A percentile compares a stretch with the other conserved stretches of the same genome.
Evolutionary conservation across 2,329 filamentous ascomycete species (phyloP).

Genomic region (Phialemoniopsis sp.): DNA sequence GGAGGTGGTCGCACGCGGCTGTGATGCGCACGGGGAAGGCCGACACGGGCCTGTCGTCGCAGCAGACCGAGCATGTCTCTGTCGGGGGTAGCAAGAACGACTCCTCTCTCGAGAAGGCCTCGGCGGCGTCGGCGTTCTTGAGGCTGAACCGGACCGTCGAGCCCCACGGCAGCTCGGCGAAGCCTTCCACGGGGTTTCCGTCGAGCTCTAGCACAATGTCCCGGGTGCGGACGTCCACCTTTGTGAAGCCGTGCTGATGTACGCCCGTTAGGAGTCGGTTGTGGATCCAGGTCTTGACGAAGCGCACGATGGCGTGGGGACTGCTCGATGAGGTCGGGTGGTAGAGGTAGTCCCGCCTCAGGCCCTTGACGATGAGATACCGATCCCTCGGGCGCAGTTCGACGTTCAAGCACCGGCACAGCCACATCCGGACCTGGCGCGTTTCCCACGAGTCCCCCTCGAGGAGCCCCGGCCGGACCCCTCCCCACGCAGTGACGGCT

Average conservation of each 20-base stretch:
- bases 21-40: slow-evolving; percentile 26
- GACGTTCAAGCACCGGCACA: slow-evolving; percentile 23
- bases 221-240: slow-evolving; percentile 6
- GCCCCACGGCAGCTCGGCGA: slow-evolving; percentile 11
- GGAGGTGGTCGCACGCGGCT: slow-evolving; percentile 17
- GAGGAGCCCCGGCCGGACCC: slow-evolving; percentile 20
- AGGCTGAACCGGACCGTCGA: slow-evolving; percentile 23
- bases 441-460: slow-evolving; percentile 26
- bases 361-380: slow-evolving; percentile 21
- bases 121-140: slow-evolving; percentile 12
- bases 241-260: not conserved
- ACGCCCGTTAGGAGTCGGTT: slow-evolving; percentile 7
- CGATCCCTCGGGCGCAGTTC: slow-evolving; percentile 11
- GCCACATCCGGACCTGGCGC: slow-evolving; percentile 19
- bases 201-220: slow-evolving; percentile 12
- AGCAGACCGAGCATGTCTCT: slow-evolving; percentile 24
- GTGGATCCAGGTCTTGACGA: slow-evolving; percentile 8
- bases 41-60: slow-evolving; percentile 25
- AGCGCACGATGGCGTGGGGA: slow-evolving; percentile 1
- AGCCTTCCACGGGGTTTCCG: not conserved
- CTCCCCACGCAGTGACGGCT: slow-evolving; percentile 20
- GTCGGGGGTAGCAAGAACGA: slow-evolving; percentile 23
- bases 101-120: slow-evolving; percentile 22
- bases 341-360: slow-evolving; percentile 26
- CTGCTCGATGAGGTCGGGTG: slow-evolving; percentile 13